Evolutionary conservation across 805 yeast species (phyloP), one percentile per base, ranked within the genome.

Genomic region (Schwanniomyces occidentalis): DNA sequence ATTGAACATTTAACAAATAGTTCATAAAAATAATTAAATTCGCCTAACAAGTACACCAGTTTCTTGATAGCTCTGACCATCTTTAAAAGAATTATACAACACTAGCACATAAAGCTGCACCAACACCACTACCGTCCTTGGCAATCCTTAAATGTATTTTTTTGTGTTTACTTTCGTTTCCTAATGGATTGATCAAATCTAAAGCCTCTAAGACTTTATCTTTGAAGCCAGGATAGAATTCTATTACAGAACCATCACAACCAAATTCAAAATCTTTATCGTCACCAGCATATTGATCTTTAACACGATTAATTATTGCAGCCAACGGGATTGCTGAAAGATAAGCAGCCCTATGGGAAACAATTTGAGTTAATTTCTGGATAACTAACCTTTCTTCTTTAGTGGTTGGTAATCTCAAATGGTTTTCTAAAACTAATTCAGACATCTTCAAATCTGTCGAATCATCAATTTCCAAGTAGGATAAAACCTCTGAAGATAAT

Each of bases 71-170:
- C n/a, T n/a, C n/a, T n/a, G n/a, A n/a, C n/a, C n/a, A n/a, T n/a
- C n/a, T n/a, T n/a, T n/a, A n/a, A n/a, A n/a, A n/a, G n/a, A n/a
- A n/a, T n/a, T n/a, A 28, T 10, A 58, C 54, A 15, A 54, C 46
- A 45, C 69, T 56, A 8, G 96, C 97, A 67, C 96, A 87, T 42
- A 91, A 69, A 2, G 98, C 98, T 29, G 97, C 98, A 46, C 99
- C 99, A 27, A 90, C 96, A 41, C 96, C 96, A 38, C 95, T 83
- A 30, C 98, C 98, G 54, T 93, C 98, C 59, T 87, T 86, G 19
- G 97, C 93, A 46, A 90, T 81, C 44, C 80, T 80, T 42, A 91
- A 66, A 48, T 80, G 83, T 29, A 88, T 69, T 52, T 85, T 80
- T 61, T 87, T 78, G 49, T 80, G 87, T 40, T 82, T 79, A 30